These are phyloP conservation scores for Cajanus cajan DNA, from an alignment of 306 rosid genomes.

Conservation along the genomic window DNA sequence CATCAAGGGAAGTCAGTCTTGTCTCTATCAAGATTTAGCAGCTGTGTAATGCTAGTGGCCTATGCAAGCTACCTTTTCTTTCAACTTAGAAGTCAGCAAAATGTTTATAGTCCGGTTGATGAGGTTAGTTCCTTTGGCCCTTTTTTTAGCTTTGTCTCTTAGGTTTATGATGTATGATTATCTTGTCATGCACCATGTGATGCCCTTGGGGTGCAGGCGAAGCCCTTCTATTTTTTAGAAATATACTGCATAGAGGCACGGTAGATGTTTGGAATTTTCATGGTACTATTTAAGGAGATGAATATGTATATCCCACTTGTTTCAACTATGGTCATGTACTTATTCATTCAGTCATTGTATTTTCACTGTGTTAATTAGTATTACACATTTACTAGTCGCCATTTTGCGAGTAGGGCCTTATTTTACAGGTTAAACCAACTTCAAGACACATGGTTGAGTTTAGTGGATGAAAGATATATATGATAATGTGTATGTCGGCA, in stretches of 20 bases:
- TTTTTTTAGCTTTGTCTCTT: neutral
- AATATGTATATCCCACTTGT: neutral
- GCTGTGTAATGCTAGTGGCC: conserved; percentile 82
- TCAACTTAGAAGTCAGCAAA: conserved; percentile 70
- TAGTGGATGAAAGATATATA: conserved; percentile 1
- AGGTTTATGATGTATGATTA: neutral
- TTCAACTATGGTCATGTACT: neutral
- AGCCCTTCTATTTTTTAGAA: neutral
- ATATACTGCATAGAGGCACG: neutral
- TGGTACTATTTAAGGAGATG: neutral
- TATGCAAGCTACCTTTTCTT: conserved; percentile 86
- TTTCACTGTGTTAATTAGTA: neutral
- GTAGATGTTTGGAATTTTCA: neutral
- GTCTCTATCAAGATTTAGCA: conserved; percentile 87
- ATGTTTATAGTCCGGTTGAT: conserved; percentile 51
- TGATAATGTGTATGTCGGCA: neutral
- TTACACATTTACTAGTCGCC: neutral
- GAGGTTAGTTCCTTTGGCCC: conserved; percentile 47
- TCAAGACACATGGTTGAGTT: neutral
- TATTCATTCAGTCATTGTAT: neutral
- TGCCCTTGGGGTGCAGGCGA: neutral
- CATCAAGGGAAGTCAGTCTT: conserved; percentile 79
- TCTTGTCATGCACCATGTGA: neutral
- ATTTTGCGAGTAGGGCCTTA: neutral
- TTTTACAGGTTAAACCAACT: neutral